phyloP scores from a whole-genome alignment of 2,329 filamentous ascomycete species.

The Penicillium sp. region DNA sequence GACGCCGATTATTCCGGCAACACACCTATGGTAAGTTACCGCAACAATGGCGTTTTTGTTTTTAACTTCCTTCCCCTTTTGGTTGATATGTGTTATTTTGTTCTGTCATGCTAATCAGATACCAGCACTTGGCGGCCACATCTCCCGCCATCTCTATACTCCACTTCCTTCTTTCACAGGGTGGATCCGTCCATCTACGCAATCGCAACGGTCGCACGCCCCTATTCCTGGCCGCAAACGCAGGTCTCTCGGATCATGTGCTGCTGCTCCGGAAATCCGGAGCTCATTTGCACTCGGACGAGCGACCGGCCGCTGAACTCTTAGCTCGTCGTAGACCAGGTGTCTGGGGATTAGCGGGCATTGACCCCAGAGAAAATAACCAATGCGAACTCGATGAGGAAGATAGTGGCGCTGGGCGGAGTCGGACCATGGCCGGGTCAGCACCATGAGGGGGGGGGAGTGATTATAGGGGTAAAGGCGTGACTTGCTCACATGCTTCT shows the following conservation, averaged over 20 bases:
- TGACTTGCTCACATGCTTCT: conserved; percentile 9
- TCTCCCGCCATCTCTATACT: conserved; percentile 57
- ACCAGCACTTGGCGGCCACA: conserved; percentile 57
- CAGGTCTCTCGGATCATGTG: conserved; percentile 57
- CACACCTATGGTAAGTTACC: conserved; percentile 53
- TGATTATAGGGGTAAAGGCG: neutral
- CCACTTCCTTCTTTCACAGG: conserved; percentile 56
- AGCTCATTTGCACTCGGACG: conserved; percentile 61
- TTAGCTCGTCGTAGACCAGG: conserved; percentile 45
- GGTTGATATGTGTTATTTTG: neutral
- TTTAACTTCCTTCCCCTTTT: neutral
- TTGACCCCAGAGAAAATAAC: conserved; percentile 32
- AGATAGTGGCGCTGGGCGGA: conserved; percentile 8
- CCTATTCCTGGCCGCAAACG: conserved; percentile 60
- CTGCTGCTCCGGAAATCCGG: conserved; percentile 56
- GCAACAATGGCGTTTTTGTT: neutral
- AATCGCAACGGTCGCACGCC: conserved; percentile 60
- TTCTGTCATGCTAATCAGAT: neutral
- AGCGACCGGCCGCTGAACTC: conserved; percentile 54
- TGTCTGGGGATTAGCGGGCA: conserved; percentile 46
- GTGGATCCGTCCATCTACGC: conserved; percentile 60
- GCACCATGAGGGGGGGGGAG: conserved; percentile 20
- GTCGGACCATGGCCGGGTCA: conserved; percentile 27
- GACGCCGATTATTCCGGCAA: conserved; percentile 80
- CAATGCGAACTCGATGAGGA: conserved; percentile 27